Base-by-base conservation (phyloP, 1,284 basidiomycete species). In the Boletus mariae region DNA sequence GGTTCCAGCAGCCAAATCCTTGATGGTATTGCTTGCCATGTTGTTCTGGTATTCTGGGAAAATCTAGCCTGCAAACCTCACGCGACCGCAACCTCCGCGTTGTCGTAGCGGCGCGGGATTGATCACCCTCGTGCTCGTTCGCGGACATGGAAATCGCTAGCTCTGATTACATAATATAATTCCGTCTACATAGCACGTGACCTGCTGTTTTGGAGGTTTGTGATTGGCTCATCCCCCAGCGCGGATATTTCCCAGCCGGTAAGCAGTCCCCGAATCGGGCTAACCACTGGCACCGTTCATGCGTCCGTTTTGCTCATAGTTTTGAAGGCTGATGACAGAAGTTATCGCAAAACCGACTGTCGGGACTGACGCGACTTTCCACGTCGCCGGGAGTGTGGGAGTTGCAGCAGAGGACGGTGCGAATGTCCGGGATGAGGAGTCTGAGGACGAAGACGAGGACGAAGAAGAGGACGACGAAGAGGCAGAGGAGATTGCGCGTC, bases 1-100 rank as follows among this genome's bases (percentile, higher is more conserved):
- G 17, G 91, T 93, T 49, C 92, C 92, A 52, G 90, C 92, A 44
- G 89, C 79, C 59, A 95, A 71, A 70, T 95, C 92, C 73, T 93
- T 93, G 42, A 80, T 73, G 40, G 80, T 78, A 55, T 76, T 75
- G 15, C 49, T 50, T 58, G 74, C 75, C 79, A 80, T 80, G 41
- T 57, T 60, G 40, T 45, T 29, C 23, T 53, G 45, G 54, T 57
- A 57, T 61, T 41, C 41, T 15, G 42, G 20, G 35, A 32, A 35
- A 51, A 35, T 29, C 42, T 29, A 29, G 10, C n/a, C 12, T 46
- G 47, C 20, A 3, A 38, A 49, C 29, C 5, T 8, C 41, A 47
- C 28, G 34, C 49, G 45, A 41, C 48, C 37, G 31, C 38, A 35
- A 28, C 17, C 38, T n/a, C 49, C 31, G 42, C 25, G 31, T 37